Evolutionary conservation across 2,329 filamentous ascomycete genomes (phyloP).

Genomic region (Dactylonectria estremocensis): DNA sequence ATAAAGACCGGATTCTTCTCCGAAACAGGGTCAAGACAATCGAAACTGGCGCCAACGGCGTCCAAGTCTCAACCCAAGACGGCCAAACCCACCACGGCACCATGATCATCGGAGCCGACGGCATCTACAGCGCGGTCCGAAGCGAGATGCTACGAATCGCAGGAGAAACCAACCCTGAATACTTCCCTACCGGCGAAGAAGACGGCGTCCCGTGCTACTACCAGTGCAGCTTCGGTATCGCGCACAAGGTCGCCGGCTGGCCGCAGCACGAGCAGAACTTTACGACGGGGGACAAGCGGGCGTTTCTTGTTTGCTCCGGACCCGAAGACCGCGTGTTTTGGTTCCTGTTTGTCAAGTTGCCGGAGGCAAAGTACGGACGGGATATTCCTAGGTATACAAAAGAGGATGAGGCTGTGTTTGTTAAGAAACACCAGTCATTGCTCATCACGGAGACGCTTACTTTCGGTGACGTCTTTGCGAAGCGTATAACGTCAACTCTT

Average conservation of each 20-base stretch:
- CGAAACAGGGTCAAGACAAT: constrained; percentile 36
- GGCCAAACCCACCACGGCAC: constrained; percentile 50
- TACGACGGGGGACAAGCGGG: constrained; percentile 15
- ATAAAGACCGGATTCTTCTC: constrained; percentile 46
- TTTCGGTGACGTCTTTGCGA: constrained; percentile 22
- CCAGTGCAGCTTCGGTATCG: constrained; percentile 57
- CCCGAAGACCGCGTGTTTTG: constrained; percentile 50
- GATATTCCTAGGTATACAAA: constrained; percentile 11
- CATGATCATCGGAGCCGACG: constrained; percentile 58
- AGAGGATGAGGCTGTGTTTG: constrained; percentile 10
- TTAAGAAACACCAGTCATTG: neutral
- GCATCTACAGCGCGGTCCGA: constrained; percentile 56
- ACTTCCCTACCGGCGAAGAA: constrained; percentile 41
- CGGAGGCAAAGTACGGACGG: constrained; percentile 10
- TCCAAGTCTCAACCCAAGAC: constrained; percentile 50
- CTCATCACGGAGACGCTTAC: constrained; percentile 16
- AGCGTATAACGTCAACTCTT: constrained; percentile 41
- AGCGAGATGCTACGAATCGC: constrained; percentile 46
- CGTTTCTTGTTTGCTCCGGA: constrained; percentile 49
- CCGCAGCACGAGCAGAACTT: constrained; percentile 30
- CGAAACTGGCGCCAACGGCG: constrained; percentile 24
- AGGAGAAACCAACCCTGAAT: constrained; percentile 42
- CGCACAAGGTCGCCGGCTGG: constrained; percentile 46
- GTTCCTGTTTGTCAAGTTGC: constrained; percentile 20
- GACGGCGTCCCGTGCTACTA: constrained; percentile 47